Evolutionary conservation across 495 filamentous ascomycete species (phyloP).

Genomic region (Penicillium turbatum): DNA sequence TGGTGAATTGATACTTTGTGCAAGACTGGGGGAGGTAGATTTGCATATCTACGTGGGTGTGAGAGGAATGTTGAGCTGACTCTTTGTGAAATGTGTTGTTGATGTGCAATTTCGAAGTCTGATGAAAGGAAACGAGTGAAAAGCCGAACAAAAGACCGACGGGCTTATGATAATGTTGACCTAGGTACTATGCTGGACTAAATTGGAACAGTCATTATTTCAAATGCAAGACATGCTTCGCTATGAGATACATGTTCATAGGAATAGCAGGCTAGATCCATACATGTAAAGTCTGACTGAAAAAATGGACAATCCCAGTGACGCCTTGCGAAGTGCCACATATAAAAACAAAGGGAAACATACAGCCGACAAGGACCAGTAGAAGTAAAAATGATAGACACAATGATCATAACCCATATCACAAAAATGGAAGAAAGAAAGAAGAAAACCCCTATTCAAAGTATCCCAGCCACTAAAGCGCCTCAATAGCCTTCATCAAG

Average conservation of each 20-base stretch:
- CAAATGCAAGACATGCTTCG: neutral
- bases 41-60: no score
- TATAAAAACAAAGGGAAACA: neutral
- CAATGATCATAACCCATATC: neutral
- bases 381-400: neutral
- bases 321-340: neutral
- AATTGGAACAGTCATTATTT: no score
- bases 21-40: no score
- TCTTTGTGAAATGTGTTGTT: no score
- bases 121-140: no score
- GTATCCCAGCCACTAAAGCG: slow-evolving; percentile 48
- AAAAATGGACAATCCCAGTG: neutral
- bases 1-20: no score
- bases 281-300: neutral
- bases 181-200: no score
- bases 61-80: no score
- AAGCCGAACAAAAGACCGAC: no score
- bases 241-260: neutral
- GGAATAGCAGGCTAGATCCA: neutral
- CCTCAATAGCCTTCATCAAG: slow-evolving; percentile 70
- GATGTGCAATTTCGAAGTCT: no score
- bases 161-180: no score
- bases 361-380: neutral
- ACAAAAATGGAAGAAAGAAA: neutral
- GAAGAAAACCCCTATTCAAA: slow-evolving; percentile 2